These are phyloP conservation scores for Ophiostoma montium DNA, from an alignment of 2,329 filamentous ascomycete genomes.

Conservation along the genomic window DNA sequence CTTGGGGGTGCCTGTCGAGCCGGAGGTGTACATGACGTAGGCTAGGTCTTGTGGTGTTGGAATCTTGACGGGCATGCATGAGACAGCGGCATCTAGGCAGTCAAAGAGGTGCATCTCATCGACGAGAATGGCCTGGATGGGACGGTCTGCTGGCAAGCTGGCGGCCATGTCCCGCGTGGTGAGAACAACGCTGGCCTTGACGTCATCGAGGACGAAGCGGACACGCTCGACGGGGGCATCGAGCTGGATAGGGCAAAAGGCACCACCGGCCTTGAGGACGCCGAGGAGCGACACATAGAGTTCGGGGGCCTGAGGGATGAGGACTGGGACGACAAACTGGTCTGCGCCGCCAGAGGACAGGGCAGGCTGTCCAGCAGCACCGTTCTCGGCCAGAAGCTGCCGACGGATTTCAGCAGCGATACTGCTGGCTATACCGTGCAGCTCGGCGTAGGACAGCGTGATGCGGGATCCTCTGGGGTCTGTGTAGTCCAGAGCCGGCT, in stretches of 20 bases:
- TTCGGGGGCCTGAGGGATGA: slow-evolving; percentile 61
- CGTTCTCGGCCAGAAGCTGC: background rate
- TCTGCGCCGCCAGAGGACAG: background rate
- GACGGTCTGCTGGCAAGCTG: slow-evolving; percentile 23
- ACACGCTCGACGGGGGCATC: slow-evolving; percentile 67
- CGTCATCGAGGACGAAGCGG: slow-evolving; percentile 67
- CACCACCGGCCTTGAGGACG: slow-evolving; percentile 65
- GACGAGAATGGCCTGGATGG: slow-evolving; percentile 24
- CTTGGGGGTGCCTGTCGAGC: slow-evolving; percentile 79
- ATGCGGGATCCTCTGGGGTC: slow-evolving; percentile 29
- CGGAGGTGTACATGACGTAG: slow-evolving; percentile 90
- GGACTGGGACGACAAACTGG: slow-evolving; percentile 53
- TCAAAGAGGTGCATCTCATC: slow-evolving; percentile 13
- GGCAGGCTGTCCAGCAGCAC: background rate
- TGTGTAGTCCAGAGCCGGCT: slow-evolving; percentile 50
- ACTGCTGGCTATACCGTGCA: slow-evolving; percentile 43
- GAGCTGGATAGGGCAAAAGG: slow-evolving; percentile 72
- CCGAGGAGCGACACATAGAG: slow-evolving; percentile 68
- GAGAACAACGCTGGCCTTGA: slow-evolving; percentile 54
- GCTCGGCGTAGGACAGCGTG: slow-evolving; percentile 43
- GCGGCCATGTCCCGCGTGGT: slow-evolving; percentile 37
- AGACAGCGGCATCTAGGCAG: background rate
- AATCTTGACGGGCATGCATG: background rate
- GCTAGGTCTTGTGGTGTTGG: slow-evolving; percentile 37
- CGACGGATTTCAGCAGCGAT: slow-evolving; percentile 38